Conservation (phyloP, 805 yeast species). For the Kuraishia capsulata region DNA sequence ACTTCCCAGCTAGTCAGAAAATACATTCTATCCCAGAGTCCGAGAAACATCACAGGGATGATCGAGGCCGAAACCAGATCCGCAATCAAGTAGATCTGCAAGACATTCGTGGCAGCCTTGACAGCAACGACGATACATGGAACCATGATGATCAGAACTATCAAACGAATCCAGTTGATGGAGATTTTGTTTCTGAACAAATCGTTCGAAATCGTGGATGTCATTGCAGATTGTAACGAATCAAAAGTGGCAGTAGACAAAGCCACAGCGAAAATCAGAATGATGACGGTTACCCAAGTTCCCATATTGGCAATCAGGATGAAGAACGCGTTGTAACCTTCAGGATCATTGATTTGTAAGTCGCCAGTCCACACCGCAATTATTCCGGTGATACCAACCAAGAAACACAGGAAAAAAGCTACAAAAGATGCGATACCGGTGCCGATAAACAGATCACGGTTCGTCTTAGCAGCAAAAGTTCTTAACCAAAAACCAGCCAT, state of each 20-base stretch:
- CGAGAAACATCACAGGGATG: constrained; percentile 76
- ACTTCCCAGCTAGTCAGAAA: constrained; percentile 74
- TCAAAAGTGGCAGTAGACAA: constrained; percentile 87
- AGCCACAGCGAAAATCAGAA: constrained; percentile 61
- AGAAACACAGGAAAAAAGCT: constrained; percentile 50
- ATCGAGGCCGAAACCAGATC: constrained; percentile 84
- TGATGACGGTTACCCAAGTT: constrained; percentile 78
- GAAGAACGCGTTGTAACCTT: constrained; percentile 65
- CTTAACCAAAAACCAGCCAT: constrained; percentile 91
- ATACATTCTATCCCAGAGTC: constrained; percentile 58
- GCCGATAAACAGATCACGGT: constrained; percentile 69
- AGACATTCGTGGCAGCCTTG: constrained; percentile 70
- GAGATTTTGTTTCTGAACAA: constrained; percentile 74
- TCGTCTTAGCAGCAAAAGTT: constrained; percentile 79
- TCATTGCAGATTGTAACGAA: constrained; percentile 80
- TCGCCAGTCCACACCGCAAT: constrained; percentile 88
- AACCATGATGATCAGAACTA: constrained; percentile 72
- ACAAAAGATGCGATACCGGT: constrained; percentile 67
- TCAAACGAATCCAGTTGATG: constrained; percentile 53
- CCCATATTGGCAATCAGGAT: constrained; percentile 66
- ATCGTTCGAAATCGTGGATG: constrained; percentile 85
- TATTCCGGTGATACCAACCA: constrained; percentile 78
- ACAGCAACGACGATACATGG: constrained; percentile 83
- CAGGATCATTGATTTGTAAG: constrained; percentile 38
- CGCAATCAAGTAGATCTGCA: constrained; percentile 84